Evolutionary conservation across 805 yeast species (phyloP).

Genomic region (Cyberlindnera suaveolens): DNA sequence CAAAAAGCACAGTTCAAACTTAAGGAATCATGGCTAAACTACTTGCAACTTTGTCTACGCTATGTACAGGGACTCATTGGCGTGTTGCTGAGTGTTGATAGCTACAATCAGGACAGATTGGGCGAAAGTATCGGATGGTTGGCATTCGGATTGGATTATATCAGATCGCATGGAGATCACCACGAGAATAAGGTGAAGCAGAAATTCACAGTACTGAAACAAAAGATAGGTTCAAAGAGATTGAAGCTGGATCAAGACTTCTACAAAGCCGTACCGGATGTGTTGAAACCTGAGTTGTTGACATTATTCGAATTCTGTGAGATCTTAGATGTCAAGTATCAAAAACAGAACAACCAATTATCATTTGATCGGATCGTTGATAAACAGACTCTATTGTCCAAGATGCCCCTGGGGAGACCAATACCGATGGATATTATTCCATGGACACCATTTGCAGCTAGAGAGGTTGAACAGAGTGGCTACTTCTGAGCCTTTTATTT

Average conservation of each 20-base stretch:
- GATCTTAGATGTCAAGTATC: constrained; percentile 33
- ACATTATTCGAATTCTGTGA: constrained; percentile 37
- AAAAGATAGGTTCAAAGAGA: constrained; percentile 5
- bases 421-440: constrained; percentile 14
- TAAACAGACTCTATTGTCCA: constrained; percentile 6
- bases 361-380: constrained; percentile 16
- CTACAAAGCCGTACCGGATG: constrained; percentile 2
- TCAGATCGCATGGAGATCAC: constrained; percentile 1
- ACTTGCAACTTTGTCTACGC: constrained; percentile 22
- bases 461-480: not conserved
- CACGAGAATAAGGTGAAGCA: constrained; percentile 11
- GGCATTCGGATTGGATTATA: not conserved
- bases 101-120: constrained; percentile 36
- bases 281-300: constrained; percentile 28
- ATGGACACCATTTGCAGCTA: constrained; percentile 14
- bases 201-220: constrained; percentile 8
- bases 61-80: constrained; percentile 39
- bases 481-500: constrained; percentile 1
- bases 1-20: not conserved
- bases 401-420: constrained; percentile 21
- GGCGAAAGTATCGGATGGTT: constrained; percentile 40
- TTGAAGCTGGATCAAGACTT: constrained; percentile 6
- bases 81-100: constrained; percentile 37
- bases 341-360: constrained; percentile 33
- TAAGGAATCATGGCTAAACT: constrained; percentile 4